Evolutionary conservation across 768 basidiomycete species (phyloP).

Genomic region (Austroboletus eburneus): DNA sequence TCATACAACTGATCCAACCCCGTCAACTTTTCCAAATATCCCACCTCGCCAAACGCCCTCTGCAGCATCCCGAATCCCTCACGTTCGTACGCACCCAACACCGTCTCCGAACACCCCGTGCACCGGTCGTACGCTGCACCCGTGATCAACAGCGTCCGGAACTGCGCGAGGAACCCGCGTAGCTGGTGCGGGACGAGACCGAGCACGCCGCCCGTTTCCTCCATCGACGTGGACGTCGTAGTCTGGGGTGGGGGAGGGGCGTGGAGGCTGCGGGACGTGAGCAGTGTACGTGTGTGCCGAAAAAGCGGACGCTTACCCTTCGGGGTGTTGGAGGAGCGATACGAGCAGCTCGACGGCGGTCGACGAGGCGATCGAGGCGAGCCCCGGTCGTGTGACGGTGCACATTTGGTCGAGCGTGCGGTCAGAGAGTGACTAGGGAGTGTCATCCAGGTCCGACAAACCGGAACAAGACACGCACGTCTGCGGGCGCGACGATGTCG

Average conservation of each 20-base stretch:
- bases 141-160: slow-evolving; percentile 76
- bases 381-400: slow-evolving; percentile 92
- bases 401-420: slow-evolving; percentile 99
- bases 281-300: neutral
- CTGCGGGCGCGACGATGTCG: slow-evolving; percentile 93
- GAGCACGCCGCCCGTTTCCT: slow-evolving; percentile 49
- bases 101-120: slow-evolving; percentile 85
- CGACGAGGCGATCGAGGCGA: slow-evolving; percentile 89
- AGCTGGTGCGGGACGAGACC: slow-evolving; percentile 93
- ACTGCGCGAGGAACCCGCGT: slow-evolving; percentile 85
- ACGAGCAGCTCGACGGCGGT: slow-evolving; percentile 91
- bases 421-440: slow-evolving; percentile 62
- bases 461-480: slow-evolving; percentile 49
- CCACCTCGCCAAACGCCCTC: slow-evolving; percentile 76
- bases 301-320: slow-evolving; percentile 50
- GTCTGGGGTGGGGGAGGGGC: slow-evolving; percentile 61
- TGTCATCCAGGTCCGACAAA: neutral
- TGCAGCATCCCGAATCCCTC: slow-evolving; percentile 77
- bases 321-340: slow-evolving; percentile 84
- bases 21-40: slow-evolving; percentile 69
- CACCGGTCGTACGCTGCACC: slow-evolving; percentile 86
- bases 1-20: slow-evolving; percentile 74
- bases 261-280: slow-evolving; percentile 36
- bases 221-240: slow-evolving; percentile 12
- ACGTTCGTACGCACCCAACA: slow-evolving; percentile 77